Evolutionary conservation across 371 early-diverging fungal species (phyloP), one percentile per base, ranked within the genome.

Genomic region (Syncephalastrum sp.): DNA sequence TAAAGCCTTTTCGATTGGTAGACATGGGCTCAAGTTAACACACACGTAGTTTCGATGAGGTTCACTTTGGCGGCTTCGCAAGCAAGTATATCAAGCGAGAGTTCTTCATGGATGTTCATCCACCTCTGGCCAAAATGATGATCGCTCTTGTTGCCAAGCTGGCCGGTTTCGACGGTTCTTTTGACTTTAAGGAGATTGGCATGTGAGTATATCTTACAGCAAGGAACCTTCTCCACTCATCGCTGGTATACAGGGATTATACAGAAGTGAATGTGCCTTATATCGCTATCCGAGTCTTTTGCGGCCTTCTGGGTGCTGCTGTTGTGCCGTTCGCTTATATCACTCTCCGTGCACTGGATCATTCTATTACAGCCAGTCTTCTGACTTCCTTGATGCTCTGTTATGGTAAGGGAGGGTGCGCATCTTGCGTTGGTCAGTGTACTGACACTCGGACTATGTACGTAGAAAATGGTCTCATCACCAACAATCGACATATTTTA

Each of bases 151-250:
- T 74, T 3, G 93, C 88, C n/a, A 74, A 70, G 59, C 44, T 90
- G 14, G 78, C 78, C 24, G 92, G 94, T 3, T 91, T 91, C 65
- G 82, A 93, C 66, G 93, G 93, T 14, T 74, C 74, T 25, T 94
- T 90, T 69, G 81, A 88, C 53, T 95, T 95, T 64, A 87, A 86
- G 50, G 81, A 85, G 52, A 92, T 93, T 65, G 93, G 92, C 50
- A 58, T 73, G 79, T 70, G 75, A 76, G 79, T 56, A 14, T 46
- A 19, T 19, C 14, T 50, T 24, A 21, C 16, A 21, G 3, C 19
- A 4, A 13, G 14, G 13, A 23, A 3, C 29, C 42, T 17, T 45
- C 0, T 54, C 44, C 7, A 59, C 38, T 27, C 24, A 8, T 21
- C 47, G 5, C 16, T 46, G 10, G 5, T 33, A 33, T 33, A 33